These are phyloP conservation scores for Cadophora luteo-olivacea DNA, from an alignment of 2,329 filamentous ascomycete genomes.

Conservation along the genomic window DNA sequence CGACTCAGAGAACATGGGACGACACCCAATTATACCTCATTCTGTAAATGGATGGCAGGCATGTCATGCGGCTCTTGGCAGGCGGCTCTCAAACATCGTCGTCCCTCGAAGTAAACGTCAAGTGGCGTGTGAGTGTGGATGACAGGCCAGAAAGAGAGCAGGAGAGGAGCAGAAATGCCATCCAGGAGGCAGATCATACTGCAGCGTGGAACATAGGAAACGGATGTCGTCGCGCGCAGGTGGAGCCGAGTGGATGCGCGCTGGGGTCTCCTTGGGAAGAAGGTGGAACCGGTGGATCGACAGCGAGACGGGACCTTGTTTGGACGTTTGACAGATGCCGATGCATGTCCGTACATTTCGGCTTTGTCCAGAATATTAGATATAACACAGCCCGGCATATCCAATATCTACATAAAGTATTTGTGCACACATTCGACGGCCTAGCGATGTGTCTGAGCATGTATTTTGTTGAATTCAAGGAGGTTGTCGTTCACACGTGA, in stretches of 20 bases:
- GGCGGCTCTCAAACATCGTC: conserved; percentile 5
- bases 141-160: neutral
- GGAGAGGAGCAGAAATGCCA: neutral
- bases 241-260: conserved; percentile 12
- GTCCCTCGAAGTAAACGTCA: neutral
- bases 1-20: conserved; percentile 9
- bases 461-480: neutral
- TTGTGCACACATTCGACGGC: neutral
- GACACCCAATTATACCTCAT: neutral
- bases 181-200: conserved; percentile 11
- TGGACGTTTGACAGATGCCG: conserved; percentile 15
- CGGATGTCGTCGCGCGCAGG: conserved; percentile 11
- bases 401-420: too few species aligned
- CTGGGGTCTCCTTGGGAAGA: neutral
- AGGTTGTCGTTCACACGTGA: neutral
- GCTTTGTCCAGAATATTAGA: neutral
- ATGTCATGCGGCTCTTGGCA: conserved; percentile 7
- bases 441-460: neutral
- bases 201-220: conserved; percentile 6
- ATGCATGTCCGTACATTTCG: neutral
- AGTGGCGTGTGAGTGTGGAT: conserved; percentile 4
- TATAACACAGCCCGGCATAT: neutral
- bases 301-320: conserved; percentile 10
- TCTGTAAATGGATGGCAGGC: neutral
- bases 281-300: conserved; percentile 18